These are phyloP conservation scores for Stramenopiles sp. DNA, from an alignment of 352 stramenopile species.

Conservation along the genomic window DNA sequence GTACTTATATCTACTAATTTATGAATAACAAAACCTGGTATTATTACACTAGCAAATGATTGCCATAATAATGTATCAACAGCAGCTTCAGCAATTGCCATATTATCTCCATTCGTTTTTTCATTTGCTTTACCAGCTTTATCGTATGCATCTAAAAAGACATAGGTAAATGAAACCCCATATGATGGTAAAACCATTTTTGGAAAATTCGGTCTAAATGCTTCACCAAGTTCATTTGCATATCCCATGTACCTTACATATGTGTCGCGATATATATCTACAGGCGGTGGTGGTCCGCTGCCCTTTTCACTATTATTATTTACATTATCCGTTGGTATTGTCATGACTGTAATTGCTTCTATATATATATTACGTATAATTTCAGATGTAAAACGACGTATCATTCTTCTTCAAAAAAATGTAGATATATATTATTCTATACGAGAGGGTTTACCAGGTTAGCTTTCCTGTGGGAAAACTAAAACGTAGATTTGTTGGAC, in stretches of 20 bases:
- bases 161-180: constrained; percentile 49
- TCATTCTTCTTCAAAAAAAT: too few relatives aligned
- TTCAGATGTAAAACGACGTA: too few relatives aligned
- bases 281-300: too few relatives aligned
- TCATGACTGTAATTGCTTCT: too few relatives aligned
- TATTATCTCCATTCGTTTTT: constrained; percentile 47
- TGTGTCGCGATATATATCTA: constrained; percentile 58
- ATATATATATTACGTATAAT: too few relatives aligned
- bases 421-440: too few relatives aligned
- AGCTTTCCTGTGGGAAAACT: too few relatives aligned
- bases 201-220: constrained; percentile 48
- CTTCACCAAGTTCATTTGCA: constrained; percentile 61
- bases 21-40: background rate
- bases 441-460: too few relatives aligned
- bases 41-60: background rate
- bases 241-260: constrained; percentile 62
- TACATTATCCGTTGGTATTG: too few relatives aligned
- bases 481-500: too few relatives aligned
- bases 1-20: constrained; percentile 29
- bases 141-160: constrained; percentile 52
- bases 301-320: too few relatives aligned
- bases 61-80: background rate
- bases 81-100: constrained; percentile 1
- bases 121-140: constrained; percentile 31
- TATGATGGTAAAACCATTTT: constrained; percentile 46